Evolutionary conservation across 441 rosid genomes (phyloP).

Genomic region (Syzygium syzygioides): DNA sequence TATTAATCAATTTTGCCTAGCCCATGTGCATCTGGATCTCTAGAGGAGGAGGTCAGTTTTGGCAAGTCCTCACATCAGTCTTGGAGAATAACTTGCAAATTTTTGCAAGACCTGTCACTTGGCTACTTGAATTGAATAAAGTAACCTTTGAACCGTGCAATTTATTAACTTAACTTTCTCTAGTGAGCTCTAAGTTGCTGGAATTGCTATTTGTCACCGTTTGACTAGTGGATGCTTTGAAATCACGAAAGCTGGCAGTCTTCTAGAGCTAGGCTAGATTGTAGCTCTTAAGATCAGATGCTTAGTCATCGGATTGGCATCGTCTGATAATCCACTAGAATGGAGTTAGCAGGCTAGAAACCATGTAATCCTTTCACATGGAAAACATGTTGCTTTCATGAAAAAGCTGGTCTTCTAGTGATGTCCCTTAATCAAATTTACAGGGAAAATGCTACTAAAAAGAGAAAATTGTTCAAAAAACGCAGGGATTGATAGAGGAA

Average conservation of each 20-base stretch:
- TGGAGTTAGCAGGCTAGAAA: neutral
- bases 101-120: neutral
- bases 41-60: neutral
- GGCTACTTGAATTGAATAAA: neutral
- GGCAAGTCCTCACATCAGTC: neutral
- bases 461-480: neutral
- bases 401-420: neutral
- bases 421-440: neutral
- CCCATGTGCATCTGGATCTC: neutral
- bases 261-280: neutral
- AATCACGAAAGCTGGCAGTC: neutral
- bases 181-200: neutral
- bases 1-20: neutral
- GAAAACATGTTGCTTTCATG: neutral
- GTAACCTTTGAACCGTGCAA: neutral
- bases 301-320: neutral
- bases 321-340: neutral
- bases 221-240: neutral
- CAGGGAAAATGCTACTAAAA: neutral
- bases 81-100: neutral
- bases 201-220: neutral
- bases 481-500: constrained; percentile 32
- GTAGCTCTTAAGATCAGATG: neutral
- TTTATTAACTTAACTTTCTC: neutral
- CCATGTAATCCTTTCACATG: neutral